These are phyloP conservation scores for Terfezia claveryi DNA, from an alignment of 495 filamentous ascomycete genomes.

Conservation along the genomic window DNA sequence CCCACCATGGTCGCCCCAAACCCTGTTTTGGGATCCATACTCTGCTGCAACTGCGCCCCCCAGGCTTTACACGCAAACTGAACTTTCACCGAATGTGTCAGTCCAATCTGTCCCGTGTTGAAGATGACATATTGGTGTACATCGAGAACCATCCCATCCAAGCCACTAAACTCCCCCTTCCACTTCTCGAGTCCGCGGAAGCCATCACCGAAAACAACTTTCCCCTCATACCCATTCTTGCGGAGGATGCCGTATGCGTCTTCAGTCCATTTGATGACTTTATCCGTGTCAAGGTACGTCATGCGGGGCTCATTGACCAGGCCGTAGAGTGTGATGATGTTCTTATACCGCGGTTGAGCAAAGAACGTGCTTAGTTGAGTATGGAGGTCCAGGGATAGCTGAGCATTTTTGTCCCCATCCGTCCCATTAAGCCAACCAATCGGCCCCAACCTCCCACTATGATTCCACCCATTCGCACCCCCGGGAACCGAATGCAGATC, in stretches of 20 bases:
- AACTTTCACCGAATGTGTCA: conserved; percentile 53
- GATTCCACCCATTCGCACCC: conserved; percentile 81
- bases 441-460: conserved; percentile 49
- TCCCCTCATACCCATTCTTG: conserved; percentile 42
- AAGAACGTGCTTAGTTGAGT: conserved; percentile 64
- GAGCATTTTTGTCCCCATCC: conserved; percentile 37
- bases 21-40: conserved; percentile 46
- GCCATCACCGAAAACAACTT: conserved; percentile 59
- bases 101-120: conserved; percentile 49
- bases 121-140: conserved; percentile 90
- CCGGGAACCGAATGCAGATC: conserved; percentile 74
- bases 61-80: conserved; percentile 70
- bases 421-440: conserved; percentile 69
- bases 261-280: conserved; percentile 48
- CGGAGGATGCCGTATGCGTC: conserved; percentile 41
- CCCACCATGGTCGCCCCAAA: conserved; percentile 95
- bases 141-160: conserved; percentile 49
- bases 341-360: conserved; percentile 62
- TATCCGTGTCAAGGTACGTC: conserved; percentile 33
- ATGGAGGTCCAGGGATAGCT: conserved; percentile 65
- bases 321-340: conserved; percentile 65
- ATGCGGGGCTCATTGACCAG: conserved; percentile 76
- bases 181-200: conserved; percentile 64
- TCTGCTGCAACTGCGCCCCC: conserved; percentile 49
- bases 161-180: conserved; percentile 41